Evolutionary conservation across 805 yeast genomes (phyloP).

Genomic region (Myxozyma neotropica): DNA sequence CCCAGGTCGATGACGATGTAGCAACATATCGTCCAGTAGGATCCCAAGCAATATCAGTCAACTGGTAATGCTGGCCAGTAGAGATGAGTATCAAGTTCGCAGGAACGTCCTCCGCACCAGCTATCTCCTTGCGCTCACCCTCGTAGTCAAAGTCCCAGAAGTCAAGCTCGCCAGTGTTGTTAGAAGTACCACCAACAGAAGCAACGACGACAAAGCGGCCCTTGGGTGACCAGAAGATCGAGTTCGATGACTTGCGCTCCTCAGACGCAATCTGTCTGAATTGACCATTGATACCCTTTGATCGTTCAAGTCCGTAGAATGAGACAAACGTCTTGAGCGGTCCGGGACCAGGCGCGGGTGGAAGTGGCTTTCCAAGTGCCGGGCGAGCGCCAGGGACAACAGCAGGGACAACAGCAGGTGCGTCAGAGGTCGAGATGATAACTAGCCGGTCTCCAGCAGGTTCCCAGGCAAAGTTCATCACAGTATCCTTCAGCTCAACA

Average conservation of each 20-base stretch:
- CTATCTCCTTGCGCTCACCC: slow-evolving; percentile 52
- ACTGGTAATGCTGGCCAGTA: slow-evolving; percentile 67
- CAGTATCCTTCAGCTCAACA: slow-evolving; percentile 87
- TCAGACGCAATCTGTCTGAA: slow-evolving; percentile 65
- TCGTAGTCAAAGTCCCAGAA: slow-evolving; percentile 86
- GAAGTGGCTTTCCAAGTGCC: slow-evolving; percentile 21
- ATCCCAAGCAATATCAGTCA: slow-evolving; percentile 90
- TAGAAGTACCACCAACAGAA: slow-evolving; percentile 49
- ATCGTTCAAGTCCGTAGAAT: slow-evolving; percentile 80
- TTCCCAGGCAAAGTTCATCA: slow-evolving; percentile 92
- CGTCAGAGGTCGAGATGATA: slow-evolving; percentile 64
- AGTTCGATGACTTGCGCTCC: slow-evolving; percentile 66
- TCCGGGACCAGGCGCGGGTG: slow-evolving; percentile 22
- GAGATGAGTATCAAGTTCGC: slow-evolving; percentile 65
- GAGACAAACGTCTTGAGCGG: slow-evolving; percentile 62
- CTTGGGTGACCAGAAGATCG: slow-evolving; percentile 84
- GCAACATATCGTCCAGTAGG: slow-evolving; percentile 91
- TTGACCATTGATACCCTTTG: slow-evolving; percentile 52
- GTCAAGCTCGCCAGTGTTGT: slow-evolving; percentile 64
- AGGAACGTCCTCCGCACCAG: slow-evolving; percentile 53
- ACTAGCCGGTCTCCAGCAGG: slow-evolving; percentile 88
- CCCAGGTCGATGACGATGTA: slow-evolving; percentile 85
- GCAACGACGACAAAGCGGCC: slow-evolving; percentile 78
- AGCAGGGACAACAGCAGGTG: slow-evolving; percentile 55
- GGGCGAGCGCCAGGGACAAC: slow-evolving; percentile 20